A percentile compares a stretch with the other conserved stretches of the same genome.
Conservation (phyloP, 371 early-diverging fungal species). For the Batrachochytrium dendrobatidis region DNA sequence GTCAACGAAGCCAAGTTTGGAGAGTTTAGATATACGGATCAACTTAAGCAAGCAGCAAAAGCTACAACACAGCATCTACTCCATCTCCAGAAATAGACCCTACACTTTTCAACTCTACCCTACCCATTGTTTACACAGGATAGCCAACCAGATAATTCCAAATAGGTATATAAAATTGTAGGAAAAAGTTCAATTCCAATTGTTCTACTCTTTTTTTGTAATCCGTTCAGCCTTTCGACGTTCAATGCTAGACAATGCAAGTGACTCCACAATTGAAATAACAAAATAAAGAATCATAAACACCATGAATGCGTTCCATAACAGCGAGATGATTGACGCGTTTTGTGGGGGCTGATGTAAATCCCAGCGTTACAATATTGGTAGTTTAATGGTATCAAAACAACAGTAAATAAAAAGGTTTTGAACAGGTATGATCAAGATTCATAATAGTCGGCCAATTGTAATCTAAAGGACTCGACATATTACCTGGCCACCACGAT, state of each 20-base stretch:
- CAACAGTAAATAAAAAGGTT: too few species aligned
- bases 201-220: too few species aligned
- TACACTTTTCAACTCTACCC: too few species aligned
- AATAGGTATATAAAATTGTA: too few species aligned
- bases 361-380: background rate
- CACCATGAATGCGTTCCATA: conserved; percentile 73
- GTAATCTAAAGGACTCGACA: too few species aligned
- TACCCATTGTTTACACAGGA: too few species aligned
- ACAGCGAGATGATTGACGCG: conserved; percentile 26
- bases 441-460: background rate
- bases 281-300: conserved; percentile 77
- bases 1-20: background rate
- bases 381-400: background rate
- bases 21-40: background rate
- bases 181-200: too few species aligned
- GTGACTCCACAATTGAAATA: conserved; percentile 69
- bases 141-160: too few species aligned
- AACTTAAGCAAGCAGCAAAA: background rate
- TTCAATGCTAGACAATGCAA: conserved; percentile 51
- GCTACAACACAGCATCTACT: too few species aligned
- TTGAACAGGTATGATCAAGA: too few species aligned
- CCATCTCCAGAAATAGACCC: too few species aligned
- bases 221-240: too few species aligned
- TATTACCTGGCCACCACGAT: background rate
- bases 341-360: conserved; percentile 13